Conservation (phyloP, 2,329 filamentous ascomycete species). For the Ascochyta viciae-villosae region DNA sequence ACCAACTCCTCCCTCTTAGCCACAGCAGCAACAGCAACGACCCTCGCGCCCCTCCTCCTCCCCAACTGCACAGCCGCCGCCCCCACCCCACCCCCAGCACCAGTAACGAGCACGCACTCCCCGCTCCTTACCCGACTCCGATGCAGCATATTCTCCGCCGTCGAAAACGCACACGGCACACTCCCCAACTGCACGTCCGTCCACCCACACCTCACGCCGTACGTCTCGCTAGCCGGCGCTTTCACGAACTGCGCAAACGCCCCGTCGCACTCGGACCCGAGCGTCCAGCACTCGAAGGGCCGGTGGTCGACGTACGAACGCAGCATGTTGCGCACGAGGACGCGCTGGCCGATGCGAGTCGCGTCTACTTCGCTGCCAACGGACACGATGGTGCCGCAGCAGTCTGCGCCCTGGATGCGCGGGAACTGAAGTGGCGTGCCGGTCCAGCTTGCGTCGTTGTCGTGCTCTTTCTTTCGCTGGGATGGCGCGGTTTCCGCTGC, state of each 20-base stretch:
- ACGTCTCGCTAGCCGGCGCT: conserved; percentile 15
- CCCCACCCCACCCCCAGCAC: conserved; percentile 19
- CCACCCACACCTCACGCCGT: conserved; percentile 7
- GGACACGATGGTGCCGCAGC: conserved; percentile 15
- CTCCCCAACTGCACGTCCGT: conserved; percentile 16
- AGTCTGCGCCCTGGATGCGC: conserved; percentile 22
- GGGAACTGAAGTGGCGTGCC: conserved; percentile 14
- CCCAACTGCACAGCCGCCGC: conserved; percentile 22
- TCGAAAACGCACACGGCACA: conserved; percentile 20
- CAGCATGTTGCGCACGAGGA: conserved; percentile 12
- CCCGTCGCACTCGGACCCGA: conserved; percentile 19
- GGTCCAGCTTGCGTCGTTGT: conserved; percentile 16
- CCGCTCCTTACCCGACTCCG: neutral
- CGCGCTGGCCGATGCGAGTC: conserved; percentile 12
- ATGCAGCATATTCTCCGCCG: conserved; percentile 21
- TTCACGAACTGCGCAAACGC: conserved; percentile 16
- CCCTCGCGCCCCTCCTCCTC: conserved; percentile 12
- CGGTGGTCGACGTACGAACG: neutral
- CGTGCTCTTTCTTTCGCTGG: too few relatives aligned
- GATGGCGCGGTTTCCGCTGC: neutral
- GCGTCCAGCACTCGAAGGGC: conserved; percentile 19
- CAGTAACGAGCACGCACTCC: conserved; percentile 17
- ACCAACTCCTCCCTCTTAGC: conserved; percentile 7
- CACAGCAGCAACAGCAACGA: conserved; percentile 11
- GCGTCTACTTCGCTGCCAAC: conserved; percentile 3